These are phyloP conservation scores for Lachnellula suecica DNA, from an alignment of 2,329 filamentous ascomycete species.

Conservation along the genomic window DNA sequence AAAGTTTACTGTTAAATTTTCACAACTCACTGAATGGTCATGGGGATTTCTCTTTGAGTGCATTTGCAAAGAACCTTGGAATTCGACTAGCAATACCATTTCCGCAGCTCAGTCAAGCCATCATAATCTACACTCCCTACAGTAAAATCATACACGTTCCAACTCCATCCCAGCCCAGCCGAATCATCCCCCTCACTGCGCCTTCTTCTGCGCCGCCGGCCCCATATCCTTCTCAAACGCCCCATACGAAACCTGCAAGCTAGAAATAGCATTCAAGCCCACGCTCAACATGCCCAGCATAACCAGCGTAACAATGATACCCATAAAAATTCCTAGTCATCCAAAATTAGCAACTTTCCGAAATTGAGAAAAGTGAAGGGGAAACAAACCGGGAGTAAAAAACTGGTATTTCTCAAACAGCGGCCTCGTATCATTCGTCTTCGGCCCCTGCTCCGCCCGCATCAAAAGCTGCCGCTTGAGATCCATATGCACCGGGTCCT, in stretches of 20 bases:
- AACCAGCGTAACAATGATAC: constrained; percentile 66
- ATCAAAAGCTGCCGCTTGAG: constrained; percentile 58
- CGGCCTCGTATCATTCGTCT: constrained; percentile 47
- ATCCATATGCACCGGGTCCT: constrained; percentile 65
- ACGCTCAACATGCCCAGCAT: constrained; percentile 77
- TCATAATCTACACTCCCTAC: too few relatives aligned
- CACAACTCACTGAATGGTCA: too few relatives aligned
- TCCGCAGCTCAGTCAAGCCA: too few relatives aligned
- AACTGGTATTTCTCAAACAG: constrained; percentile 95
- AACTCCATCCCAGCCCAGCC: constrained; percentile 1
- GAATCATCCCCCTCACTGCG: constrained; percentile 41
- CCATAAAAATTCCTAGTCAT: constrained; percentile 80
- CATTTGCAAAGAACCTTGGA: too few relatives aligned
- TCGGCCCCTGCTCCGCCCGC: constrained; percentile 39
- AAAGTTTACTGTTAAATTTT: too few relatives aligned
- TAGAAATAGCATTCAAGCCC: constrained; percentile 72
- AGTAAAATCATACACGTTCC: constrained; percentile 7
- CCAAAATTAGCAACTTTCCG: background rate
- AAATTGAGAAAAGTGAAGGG: background rate
- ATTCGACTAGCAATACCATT: too few relatives aligned
- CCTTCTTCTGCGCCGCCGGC: constrained; percentile 83
- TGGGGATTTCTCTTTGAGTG: too few relatives aligned
- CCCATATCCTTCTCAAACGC: constrained; percentile 97
- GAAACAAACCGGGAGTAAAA: constrained; percentile 71
- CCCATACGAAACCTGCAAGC: constrained; percentile 86